Base-by-base conservation (phyloP, 1,284 basidiomycete species). In the Irpex sp. region DNA sequence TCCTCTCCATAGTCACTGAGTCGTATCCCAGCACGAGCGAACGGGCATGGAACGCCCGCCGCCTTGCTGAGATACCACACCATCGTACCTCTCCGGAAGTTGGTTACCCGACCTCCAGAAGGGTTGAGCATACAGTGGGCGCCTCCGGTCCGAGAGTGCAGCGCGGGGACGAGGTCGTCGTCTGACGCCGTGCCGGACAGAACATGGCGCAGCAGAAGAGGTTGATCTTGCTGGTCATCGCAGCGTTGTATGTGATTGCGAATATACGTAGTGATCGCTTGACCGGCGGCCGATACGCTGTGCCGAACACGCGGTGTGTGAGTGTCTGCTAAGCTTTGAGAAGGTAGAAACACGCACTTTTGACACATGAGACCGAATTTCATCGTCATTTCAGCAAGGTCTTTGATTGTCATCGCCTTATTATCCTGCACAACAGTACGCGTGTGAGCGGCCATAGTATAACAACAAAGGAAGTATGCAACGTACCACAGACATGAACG, bases 351-450 rank as follows among this genome's bases (percentile, higher is more conserved):
- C 40, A 44, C 85, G 67, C 68, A 91, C 89, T 89, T 91, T 78
- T 89, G 88, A 75, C 89, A 90, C 66, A 83, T 78, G 11, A 91
- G 78, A 62, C 89, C 90, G 71, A 79, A 82, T 68, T 78, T 78
- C 69, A 86, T 80, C 49, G 84, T 81, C 77, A 87, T 82, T 67
- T 91, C 88, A 51, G 89, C 85, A 61, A 92, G 84, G 77, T 92
- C 89, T 73, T 92, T 92, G 77, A 92, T 87, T 52, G 89, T 92
- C 86, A 91, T 89, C 51, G 89, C 89, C 57, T 88, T 84, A 75
- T 92, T 92, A 72, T 88, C 83, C 88, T 90, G 62, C 60, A 4
- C 5, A 44, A 44, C 40, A 44, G 15, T 44, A 44, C 40, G 40
- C 40, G 40, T 44, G 40, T 44, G 40, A 44, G 40, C 8, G 13